Conservation (phyloP, 257 asterid genomes). For the Gentiana dahurica region DNA sequence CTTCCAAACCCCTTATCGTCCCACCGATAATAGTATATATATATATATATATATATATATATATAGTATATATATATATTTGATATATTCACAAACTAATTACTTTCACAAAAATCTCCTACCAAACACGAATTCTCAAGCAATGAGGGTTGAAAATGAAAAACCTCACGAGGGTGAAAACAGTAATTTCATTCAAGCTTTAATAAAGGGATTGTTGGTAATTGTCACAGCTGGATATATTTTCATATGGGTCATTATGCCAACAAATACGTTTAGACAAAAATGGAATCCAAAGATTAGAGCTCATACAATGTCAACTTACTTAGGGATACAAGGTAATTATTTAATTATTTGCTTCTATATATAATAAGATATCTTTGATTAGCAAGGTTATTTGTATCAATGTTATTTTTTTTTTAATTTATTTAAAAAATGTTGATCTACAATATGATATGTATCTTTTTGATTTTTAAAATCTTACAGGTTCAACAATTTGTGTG, state of each 20-base stretch:
- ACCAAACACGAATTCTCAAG: too few relatives aligned
- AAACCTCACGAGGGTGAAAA: too few relatives aligned
- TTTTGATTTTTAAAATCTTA: background rate
- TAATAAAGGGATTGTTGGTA: constrained; percentile 25
- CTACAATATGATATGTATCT: background rate
- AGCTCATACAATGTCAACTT: constrained; percentile 38
- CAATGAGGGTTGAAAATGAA: too few relatives aligned
- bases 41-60: too few relatives aligned
- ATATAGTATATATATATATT: too few relatives aligned
- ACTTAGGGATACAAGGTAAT: constrained; percentile 68
- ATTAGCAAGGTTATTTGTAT: background rate
- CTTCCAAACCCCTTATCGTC: too few relatives aligned
- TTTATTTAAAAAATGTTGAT: background rate
- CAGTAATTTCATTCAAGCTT: constrained; percentile 13
- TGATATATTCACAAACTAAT: too few relatives aligned
- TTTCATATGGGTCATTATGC: constrained; percentile 45
- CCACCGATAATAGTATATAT: too few relatives aligned
- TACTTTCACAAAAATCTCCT: too few relatives aligned
- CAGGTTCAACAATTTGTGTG: constrained; percentile 45
- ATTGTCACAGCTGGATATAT: constrained; percentile 38
- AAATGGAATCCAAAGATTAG: constrained; percentile 49
- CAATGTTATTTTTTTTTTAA: background rate
- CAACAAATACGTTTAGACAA: constrained; percentile 35
- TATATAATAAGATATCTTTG: too few relatives aligned
- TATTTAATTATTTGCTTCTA: background rate